These are phyloP conservation scores for Evernia prunastri DNA, from an alignment of 495 filamentous ascomycete species.

Conservation along the genomic window DNA sequence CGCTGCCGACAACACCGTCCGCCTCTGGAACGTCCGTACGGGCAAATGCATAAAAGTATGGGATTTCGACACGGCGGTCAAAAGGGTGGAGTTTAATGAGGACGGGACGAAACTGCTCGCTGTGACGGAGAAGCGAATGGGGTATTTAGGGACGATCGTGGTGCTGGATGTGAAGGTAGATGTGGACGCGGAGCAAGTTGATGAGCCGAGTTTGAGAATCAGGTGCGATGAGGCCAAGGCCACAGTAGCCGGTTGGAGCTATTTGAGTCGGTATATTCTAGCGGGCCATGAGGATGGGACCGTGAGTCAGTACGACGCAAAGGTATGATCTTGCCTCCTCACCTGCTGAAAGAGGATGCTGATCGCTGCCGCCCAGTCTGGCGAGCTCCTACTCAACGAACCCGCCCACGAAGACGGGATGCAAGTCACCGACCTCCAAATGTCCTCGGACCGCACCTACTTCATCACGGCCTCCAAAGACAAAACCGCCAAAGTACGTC, in stretches of 20 bases:
- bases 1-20: constrained; percentile 95
- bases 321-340: constrained; percentile 47
- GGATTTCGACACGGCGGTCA: constrained; percentile 94
- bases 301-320: constrained; percentile 89
- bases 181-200: constrained; percentile 70
- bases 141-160: constrained; percentile 84
- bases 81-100: constrained; percentile 91
- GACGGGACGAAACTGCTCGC: constrained; percentile 84
- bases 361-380: constrained; percentile 46
- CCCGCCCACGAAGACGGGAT: constrained; percentile 76
- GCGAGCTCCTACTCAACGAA: constrained; percentile 72
- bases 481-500: constrained; percentile 80
- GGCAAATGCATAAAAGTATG: constrained; percentile 90
- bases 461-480: constrained; percentile 98
- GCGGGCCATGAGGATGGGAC: constrained; percentile 94
- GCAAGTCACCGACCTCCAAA: constrained; percentile 89
- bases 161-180: constrained; percentile 81
- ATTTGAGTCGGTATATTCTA: constrained; percentile 86
- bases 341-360: background rate
- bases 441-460: constrained; percentile 87
- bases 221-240: constrained; percentile 92
- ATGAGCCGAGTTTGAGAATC: constrained; percentile 75
- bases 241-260: constrained; percentile 95
- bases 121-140: constrained; percentile 97
- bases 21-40: constrained; percentile 92